These are phyloP conservation scores for Tylopilus rubrobrunneus DNA, from an alignment of 768 basidiomycete species.

Conservation along the genomic window DNA sequence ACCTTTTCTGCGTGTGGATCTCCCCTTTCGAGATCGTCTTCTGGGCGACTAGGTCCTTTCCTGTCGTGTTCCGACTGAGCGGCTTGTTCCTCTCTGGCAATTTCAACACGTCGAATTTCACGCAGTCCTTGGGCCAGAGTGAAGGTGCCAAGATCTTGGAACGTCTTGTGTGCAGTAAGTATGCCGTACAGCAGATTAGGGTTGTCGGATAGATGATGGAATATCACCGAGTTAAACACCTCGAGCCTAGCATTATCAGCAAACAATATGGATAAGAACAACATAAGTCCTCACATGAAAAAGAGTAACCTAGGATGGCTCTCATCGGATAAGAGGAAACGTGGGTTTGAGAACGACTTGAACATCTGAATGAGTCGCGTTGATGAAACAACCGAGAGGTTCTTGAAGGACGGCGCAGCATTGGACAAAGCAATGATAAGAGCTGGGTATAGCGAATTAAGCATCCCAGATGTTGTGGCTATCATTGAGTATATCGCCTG, in stretches of 20 bases:
- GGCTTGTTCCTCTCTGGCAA: slow-evolving; percentile 67
- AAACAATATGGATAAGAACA: not conserved
- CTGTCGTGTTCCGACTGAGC: slow-evolving; percentile 26
- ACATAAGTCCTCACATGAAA: slow-evolving; percentile 61
- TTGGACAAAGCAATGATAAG: slow-evolving; percentile 89
- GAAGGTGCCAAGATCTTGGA: slow-evolving; percentile 90
- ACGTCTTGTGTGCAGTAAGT: slow-evolving; percentile 75
- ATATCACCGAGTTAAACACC: slow-evolving; percentile 82
- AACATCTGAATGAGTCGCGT: slow-evolving; percentile 86
- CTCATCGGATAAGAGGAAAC: slow-evolving; percentile 89
- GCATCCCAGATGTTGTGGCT: slow-evolving; percentile 76
- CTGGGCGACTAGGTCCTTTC: slow-evolving; percentile 17
- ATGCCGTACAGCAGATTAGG: slow-evolving; percentile 86
- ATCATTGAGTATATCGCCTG: slow-evolving; percentile 89
- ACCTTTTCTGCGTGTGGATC: slow-evolving; percentile 27
- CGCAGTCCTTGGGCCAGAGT: slow-evolving; percentile 81
- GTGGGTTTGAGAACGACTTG: slow-evolving; percentile 84
- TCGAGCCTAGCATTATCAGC: slow-evolving; percentile 59
- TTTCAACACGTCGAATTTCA: slow-evolving; percentile 74
- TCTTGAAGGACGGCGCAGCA: slow-evolving; percentile 79
- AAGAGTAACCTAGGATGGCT: slow-evolving; percentile 91
- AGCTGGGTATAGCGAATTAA: slow-evolving; percentile 88
- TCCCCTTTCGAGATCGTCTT: slow-evolving; percentile 27
- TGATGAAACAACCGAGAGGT: slow-evolving; percentile 76
- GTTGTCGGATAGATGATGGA: slow-evolving; percentile 76